Conservation (phyloP, 805 yeast genomes). For the Saccharomycopsis javanensis region DNA sequence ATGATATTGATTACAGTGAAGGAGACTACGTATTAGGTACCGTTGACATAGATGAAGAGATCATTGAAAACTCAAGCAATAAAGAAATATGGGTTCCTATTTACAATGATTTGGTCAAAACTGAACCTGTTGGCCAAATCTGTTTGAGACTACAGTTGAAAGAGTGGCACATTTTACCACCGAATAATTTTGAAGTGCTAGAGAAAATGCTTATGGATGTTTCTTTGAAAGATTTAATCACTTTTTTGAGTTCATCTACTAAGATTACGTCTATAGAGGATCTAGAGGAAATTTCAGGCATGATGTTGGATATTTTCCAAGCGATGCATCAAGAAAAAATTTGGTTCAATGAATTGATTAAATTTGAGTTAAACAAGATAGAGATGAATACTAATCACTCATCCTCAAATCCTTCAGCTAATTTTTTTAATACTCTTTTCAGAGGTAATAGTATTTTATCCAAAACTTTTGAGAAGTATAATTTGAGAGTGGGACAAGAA, state of each 20-base stretch:
- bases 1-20: slow-evolving; percentile 14
- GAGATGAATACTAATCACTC: slow-evolving; percentile 5
- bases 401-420: slow-evolving; percentile 23
- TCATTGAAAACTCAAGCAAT: slow-evolving; percentile 18
- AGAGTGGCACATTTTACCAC: slow-evolving; percentile 52
- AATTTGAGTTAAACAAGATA: slow-evolving; percentile 46
- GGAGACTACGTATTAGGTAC: slow-evolving; percentile 31
- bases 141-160: slow-evolving; percentile 40
- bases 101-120: slow-evolving; percentile 21
- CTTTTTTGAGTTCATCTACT: slow-evolving; percentile 31
- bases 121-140: slow-evolving; percentile 45
- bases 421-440: slow-evolving; percentile 54
- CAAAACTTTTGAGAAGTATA: slow-evolving; percentile 68
- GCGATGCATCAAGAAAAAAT: slow-evolving; percentile 55
- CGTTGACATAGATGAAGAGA: slow-evolving; percentile 20
- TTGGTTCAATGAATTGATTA: slow-evolving; percentile 66
- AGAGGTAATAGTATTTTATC: slow-evolving; percentile 81
- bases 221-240: slow-evolving; percentile 43
- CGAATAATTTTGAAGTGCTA: slow-evolving; percentile 48
- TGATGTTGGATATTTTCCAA: slow-evolving; percentile 67
- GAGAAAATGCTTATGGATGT: slow-evolving; percentile 50
- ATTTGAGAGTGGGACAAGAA: slow-evolving; percentile 68
- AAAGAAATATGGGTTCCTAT: slow-evolving; percentile 35
- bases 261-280: slow-evolving; percentile 28
- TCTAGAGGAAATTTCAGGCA: slow-evolving; percentile 45